Evolutionary conservation across 2,329 filamentous ascomycete species (phyloP), one percentile per base, ranked within the genome.

Genomic region (Emmonsiellopsis sp.): DNA sequence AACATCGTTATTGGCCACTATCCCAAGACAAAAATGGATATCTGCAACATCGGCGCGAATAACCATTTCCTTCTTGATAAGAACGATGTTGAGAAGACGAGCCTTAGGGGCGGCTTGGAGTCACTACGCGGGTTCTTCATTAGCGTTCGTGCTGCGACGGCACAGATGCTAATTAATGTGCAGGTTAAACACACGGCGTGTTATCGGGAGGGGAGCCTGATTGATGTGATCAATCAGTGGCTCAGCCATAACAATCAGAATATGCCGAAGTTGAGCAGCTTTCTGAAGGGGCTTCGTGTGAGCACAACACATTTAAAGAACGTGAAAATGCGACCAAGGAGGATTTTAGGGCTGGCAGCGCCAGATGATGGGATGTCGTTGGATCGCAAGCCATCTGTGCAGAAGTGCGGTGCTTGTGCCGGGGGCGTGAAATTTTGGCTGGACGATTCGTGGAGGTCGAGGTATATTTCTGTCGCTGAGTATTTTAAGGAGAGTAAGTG

Each of bases 71-170:
- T 74, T 0, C 61, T 76, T 43, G 52, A 65, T 9, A 63, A 58
- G 0, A 70, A 78, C 47, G 57, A 54, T 0, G 61, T 62, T 3
- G 45, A 16, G 15, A 54, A 15, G 15, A 61, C 71, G 31, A 71
- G 85, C 1, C 74, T 73, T 2, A 69, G 63, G 10, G 80, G 80
- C 1, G 67, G 85, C 0, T 70, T 79, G 44, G 81, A 80, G 5
- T 80, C 80, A 8, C 64, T 83, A 4, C 74, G 82, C 40, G 83
- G 83, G 0, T 86, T 80, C 66, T 85, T 79, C 61, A 72, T 80
- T 10, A 84, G 80, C 60, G 78, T 82, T 32, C 78, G 83, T 3
- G 76, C 79, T 1, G 77, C 80, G 1, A 79, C 80, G 11, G 75
- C 74, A 37, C 74, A 81, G 2, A 68, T 85, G 5, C 62, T 86